Evolutionary conservation across 1,284 basidiomycete species (phyloP).

Genomic region (Sanghuangporus sanghuang): DNA sequence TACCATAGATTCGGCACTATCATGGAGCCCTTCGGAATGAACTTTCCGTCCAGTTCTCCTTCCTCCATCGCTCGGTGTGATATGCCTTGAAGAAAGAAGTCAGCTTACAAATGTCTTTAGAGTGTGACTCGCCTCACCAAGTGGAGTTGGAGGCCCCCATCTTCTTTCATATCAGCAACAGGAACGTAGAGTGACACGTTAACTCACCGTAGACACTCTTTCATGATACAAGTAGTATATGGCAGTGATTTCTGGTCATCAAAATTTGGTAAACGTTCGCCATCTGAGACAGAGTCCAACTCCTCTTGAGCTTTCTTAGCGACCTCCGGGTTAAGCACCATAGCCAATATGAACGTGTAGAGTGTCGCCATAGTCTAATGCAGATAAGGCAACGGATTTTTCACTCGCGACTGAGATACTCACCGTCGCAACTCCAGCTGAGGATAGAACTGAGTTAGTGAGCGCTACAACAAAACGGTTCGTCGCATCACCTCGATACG

Average conservation of each 20-base stretch:
- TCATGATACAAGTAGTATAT: conserved; percentile 26
- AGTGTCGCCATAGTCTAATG: conserved; percentile 18
- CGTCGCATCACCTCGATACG: conserved; percentile 5
- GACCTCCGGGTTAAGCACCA: conserved; percentile 24
- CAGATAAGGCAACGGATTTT: not conserved
- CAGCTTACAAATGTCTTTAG: not conserved
- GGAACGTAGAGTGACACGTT: not conserved
- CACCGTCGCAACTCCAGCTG: conserved; percentile 12
- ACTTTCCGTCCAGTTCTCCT: conserved; percentile 13
- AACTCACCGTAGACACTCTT: conserved; percentile 26
- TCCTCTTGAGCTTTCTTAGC: conserved; percentile 24
- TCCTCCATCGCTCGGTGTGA: conserved; percentile 15
- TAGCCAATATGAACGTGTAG: conserved; percentile 25
- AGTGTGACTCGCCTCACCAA: not conserved
- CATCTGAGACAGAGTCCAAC: conserved; percentile 24
- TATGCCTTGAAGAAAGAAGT: not conserved
- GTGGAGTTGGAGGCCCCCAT: conserved; percentile 7
- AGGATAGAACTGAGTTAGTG: not conserved
- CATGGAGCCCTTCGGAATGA: conserved; percentile 15
- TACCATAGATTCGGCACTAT: conserved; percentile 17
- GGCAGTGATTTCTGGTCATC: conserved; percentile 24
- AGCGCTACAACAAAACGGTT: not conserved
- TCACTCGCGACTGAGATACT: not conserved
- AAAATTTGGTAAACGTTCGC: conserved; percentile 25
- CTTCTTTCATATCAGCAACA: not conserved